Evolutionary conservation across 371 early-diverging fungal genomes (phyloP), one percentile per base, ranked within the genome.

Genomic region (Mucor circinelloides): DNA sequence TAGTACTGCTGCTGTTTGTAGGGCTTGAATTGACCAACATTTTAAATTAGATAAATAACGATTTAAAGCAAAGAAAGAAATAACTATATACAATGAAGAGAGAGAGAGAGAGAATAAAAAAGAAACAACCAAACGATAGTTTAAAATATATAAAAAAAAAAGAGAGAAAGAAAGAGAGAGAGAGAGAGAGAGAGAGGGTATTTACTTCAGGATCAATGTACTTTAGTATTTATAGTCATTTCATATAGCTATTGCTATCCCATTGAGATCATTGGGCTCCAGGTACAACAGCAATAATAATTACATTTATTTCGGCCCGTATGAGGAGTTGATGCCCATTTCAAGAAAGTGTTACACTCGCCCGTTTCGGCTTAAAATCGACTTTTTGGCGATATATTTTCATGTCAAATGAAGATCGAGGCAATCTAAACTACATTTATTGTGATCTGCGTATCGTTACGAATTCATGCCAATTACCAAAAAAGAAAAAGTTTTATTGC

Each of bases 311-410:
- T 52, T 66, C 66, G 66, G 66, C 48, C 66, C 66, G 66, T 59
- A 17, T 64, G 64, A 34, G 63, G 64, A 64, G 60, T 66, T 52
- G 40, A 40, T 59, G 21, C 23, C 67, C 32, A 27, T 21, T 55
- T 67, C 28, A 19, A 60, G 67, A 60, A 67, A 54, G 60, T 67
- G 54, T 42, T 42, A 60, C 67, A 32, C 56, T 56, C 56, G 56
- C 52, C 52, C 52, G 32, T 19, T 56, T 56, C 32, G 31, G 56
- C 56, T 15, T 19, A 19, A 31, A 52, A 27, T 52, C 25, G 27
- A 10, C 9, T 52, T 52, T 52, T 52, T 52, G 52, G 52, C 27
- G 48, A 48, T 52, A 52, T 52, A 25, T 13, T n/a, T n/a, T 23
- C 25, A 52, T 27, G 52, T 52, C 52, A 52, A 52, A 52, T 27